Base-by-base conservation (phyloP, 2,329 filamentous ascomycete species). In the Exophiala oligosperma region DNA sequence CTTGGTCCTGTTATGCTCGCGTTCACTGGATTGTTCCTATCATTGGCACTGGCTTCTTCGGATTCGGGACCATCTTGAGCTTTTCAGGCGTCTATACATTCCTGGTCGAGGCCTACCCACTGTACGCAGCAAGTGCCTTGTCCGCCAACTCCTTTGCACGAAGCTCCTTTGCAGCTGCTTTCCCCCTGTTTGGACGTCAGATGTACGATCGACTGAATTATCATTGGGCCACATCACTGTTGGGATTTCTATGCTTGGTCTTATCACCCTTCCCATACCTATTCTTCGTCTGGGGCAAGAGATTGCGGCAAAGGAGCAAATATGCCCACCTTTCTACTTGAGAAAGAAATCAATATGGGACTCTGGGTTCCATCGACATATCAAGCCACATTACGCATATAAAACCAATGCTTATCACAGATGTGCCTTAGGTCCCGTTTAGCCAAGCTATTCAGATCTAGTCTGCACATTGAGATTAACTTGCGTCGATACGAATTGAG, bases 21-120 rank as follows among this genome's bases (percentile, higher is more conserved):
- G 83, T 96, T 49, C 88, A 91, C 73, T 93, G 86, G 86, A 88
- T 90, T 61, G 81, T 86, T 47, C 87, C 89, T 26, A 87, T 91
- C 64, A 86, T 92, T 73, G 89, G 87, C 21, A 88, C 85, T 28
- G 80, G 73, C 43, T 77, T 92, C 46, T 92, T 92, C 74, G 89
- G 86, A 57, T 77, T 81, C 70, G 89, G 89, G 52, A 87, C 84
- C 54, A 82, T 96, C 60, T 82, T 95, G 57, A 85, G 89, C 29
- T 97, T 91, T 74, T 87, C 85, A 56, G 91, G 91, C 52, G 85
- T 95, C 64, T 96, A 96, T 73, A 95, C 91, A 11, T 96, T 95
- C 75, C 77, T 95, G 63, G 91, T 93, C 9, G 84, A 87, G 68
- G 77, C 76, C 12, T 79, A 77, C 68, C 76, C 77, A 2, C 68